Conservation (phyloP, 257 asterid genomes). For the Dorcoceras hygrometricum region DNA sequence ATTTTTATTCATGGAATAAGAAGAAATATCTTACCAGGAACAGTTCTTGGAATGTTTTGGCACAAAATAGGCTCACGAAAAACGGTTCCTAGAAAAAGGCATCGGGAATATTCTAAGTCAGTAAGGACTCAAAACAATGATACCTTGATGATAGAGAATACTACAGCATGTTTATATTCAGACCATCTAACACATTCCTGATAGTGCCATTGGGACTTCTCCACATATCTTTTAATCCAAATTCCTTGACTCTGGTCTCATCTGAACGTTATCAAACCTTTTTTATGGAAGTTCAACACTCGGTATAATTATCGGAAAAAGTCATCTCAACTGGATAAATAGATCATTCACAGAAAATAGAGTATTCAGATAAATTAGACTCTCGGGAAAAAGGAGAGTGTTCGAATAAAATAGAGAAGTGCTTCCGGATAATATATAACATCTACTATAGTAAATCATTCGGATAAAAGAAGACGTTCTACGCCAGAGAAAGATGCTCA, state of each 20-base stretch:
- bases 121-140: conserved; percentile 11
- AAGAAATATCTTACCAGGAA: conserved; percentile 59
- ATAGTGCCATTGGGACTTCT: conserved; percentile 95
- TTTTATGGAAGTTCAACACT: too few species aligned
- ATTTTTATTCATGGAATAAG: conserved; percentile 23
- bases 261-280: conserved; percentile 39
- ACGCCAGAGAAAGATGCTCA: too few species aligned
- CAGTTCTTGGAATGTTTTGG: conserved; percentile 69
- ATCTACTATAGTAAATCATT: too few species aligned
- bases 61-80: conserved; percentile 92
- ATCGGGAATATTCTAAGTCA: conserved; percentile 17
- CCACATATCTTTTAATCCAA: conserved; percentile 86
- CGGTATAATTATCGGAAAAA: too few species aligned
- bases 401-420: too few species aligned
- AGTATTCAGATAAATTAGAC: too few species aligned
- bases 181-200: conserved; percentile 82
- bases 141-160: conserved; percentile 5
- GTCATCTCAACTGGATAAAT: too few species aligned
- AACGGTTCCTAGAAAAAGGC: conserved; percentile 64
- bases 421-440: too few species aligned
- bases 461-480: too few species aligned
- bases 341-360: too few species aligned
- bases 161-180: conserved; percentile 20
- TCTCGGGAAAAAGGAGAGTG: too few species aligned
- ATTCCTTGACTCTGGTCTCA: conserved; percentile 83